Evolutionary conservation across 495 filamentous ascomycete genomes (phyloP), one percentile per base, ranked within the genome.

Genomic region (Tuber aestivum): DNA sequence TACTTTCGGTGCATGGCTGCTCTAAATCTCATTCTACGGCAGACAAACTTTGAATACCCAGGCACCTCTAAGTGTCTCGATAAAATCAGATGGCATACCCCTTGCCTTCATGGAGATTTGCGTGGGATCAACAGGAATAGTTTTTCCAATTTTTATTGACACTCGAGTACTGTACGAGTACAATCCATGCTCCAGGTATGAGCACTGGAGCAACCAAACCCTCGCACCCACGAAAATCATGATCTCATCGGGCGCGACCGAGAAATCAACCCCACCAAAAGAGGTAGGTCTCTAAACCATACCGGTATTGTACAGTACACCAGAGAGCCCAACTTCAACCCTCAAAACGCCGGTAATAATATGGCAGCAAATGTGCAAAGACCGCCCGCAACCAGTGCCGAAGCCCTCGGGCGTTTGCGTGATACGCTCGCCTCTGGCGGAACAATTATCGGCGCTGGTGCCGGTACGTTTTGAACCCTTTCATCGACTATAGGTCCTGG

Each of bases 391-490:
- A 85, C 86, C 70, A 85, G 90, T 35, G 80, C 85, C 23, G 85
- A 91, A 81, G 86, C 91, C 75, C 86, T 93, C 45, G 78, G 83
- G 16, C 83, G 85, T 41, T 88, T 92, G 27, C 85, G 86, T 72
- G 83, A 84, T 40, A 86, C 87, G 72, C 87, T 91, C 69, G 82
- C 84, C 38, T 83, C 86, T 69, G 87, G 87, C 71, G 85, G 86
- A 70, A 84, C 87, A 75, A 89, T 93, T 76, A 86, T 92, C 56
- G 90, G 91, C 32, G 90, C 90, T 14, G 90, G 91, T 42, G 90
- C 90, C 74, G 91, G 90, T 87, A 84, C 69, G 73, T 73, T 23
- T 21, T 45, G 37, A 41, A 16, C 56, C 32, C 35, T 70, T 41
- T 38, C n/a, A 32, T 65, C 5, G 56, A 12, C 14, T 14, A 12